A percentile compares a stretch with the other conserved stretches of the same genome.
Conservation (phyloP, 1,284 basidiomycete species). For the Leccinum proximum region DNA sequence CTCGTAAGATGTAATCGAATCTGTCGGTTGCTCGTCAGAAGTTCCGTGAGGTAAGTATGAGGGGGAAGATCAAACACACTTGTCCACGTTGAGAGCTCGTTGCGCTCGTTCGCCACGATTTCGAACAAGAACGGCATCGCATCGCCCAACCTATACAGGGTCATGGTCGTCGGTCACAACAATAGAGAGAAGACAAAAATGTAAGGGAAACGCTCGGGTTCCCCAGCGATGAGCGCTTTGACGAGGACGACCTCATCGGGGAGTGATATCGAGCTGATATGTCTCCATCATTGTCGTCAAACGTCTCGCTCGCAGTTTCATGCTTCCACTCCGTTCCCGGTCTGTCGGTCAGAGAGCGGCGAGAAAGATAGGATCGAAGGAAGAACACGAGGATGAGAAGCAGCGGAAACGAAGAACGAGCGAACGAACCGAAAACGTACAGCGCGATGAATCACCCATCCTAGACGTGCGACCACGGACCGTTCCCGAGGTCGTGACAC, state of each 20-base stretch:
- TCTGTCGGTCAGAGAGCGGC: conserved; percentile 5
- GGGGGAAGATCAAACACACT: conserved; percentile 36
- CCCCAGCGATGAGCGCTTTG: conserved; percentile 54
- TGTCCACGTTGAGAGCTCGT: conserved; percentile 79
- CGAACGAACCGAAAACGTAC: conserved; percentile 31
- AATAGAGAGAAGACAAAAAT: conserved; percentile 12
- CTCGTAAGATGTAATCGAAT: conserved; percentile 77
- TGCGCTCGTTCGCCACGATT: conserved; percentile 75
- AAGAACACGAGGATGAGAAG: neutral
- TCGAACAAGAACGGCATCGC: conserved; percentile 53
- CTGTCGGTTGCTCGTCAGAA: conserved; percentile 32
- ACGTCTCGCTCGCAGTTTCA: conserved; percentile 55
- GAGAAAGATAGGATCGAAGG: neutral
- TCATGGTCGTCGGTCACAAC: neutral
- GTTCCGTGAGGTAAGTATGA: neutral
- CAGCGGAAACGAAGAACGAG: neutral
- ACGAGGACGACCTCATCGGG: conserved; percentile 40
- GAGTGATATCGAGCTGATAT: conserved; percentile 39
- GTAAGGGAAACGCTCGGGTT: conserved; percentile 34
- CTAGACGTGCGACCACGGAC: conserved; percentile 61
- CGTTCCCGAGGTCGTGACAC: conserved; percentile 58
- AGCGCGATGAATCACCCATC: conserved; percentile 48
- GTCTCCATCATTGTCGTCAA: conserved; percentile 48
- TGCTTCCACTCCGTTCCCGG: conserved; percentile 42
- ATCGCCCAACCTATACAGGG: conserved; percentile 34